These are phyloP conservation scores for Saccharomycopsis oosterbeekiorum DNA, from an alignment of 805 yeast genomes.

Conservation along the genomic window DNA sequence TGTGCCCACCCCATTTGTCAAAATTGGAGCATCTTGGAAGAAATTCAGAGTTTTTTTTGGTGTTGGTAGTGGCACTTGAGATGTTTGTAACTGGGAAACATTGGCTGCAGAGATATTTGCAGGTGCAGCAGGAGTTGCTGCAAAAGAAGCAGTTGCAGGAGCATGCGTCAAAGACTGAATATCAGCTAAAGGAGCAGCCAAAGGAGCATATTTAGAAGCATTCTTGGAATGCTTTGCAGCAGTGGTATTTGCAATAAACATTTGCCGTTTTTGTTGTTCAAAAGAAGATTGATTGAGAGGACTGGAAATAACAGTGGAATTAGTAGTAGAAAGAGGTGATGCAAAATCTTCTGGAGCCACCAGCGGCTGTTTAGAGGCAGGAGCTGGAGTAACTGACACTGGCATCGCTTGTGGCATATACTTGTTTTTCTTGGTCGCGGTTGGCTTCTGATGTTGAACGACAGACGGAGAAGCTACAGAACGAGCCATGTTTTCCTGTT, in stretches of 20 bases:
- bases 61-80: neutral
- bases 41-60: slow-evolving; percentile 1
- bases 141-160: neutral
- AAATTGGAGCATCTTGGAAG: slow-evolving; percentile 10
- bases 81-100: neutral
- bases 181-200: neutral
- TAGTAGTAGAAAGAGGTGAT: neutral
- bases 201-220: neutral
- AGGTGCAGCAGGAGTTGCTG: neutral
- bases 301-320: neutral
- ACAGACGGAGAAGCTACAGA: too few relatives aligned
- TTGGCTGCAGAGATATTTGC: neutral
- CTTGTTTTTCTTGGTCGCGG: neutral
- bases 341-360: neutral
- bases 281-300: neutral
- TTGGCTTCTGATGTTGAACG: neutral
- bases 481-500: too few relatives aligned
- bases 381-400: neutral
- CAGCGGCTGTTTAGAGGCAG: neutral
- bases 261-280: neutral
- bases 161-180: neutral
- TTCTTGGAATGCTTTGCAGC: neutral
- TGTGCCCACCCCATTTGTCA: neutral
- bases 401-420: neutral
- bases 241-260: neutral